Base-by-base conservation (phyloP, 768 basidiomycete species). In the Lentinus tigrinus region DNA sequence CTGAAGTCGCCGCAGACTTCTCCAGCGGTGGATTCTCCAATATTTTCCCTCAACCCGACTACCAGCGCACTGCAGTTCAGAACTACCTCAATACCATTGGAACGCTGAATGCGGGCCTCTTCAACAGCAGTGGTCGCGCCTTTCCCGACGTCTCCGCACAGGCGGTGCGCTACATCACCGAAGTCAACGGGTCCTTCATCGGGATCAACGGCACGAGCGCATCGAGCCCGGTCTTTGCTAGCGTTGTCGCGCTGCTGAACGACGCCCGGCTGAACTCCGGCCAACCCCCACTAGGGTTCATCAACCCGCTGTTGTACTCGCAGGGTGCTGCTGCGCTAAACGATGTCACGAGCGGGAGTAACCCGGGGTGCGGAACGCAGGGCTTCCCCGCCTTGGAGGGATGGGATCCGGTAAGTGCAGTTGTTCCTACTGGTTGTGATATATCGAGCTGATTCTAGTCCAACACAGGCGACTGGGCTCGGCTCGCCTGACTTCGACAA, bases 91-190 rank as follows among this genome's bases (percentile, higher is more conserved):
- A 64, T 16, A 57, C 56, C 21, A 63, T 76, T 50, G 71, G 69
- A 42, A 58, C 42, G 47, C 64, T 64, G 3, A 65, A 68, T 58
- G 34, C 38, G 0, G 74, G 74, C 19, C 58, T 63, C 23, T 76
- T 72, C 58, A 69, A 65, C 59, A 37, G 44, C 43, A 69, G 56
- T 65, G 77, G 77, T 27, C 79, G 80, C 42, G 78, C 63, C 0
- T 81, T 73, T 68, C 81, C 82, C 23, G 80, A 82, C 67, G 67
- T 81, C 46, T 67, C 77, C 27, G 77, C 81, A 4, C 66, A 70
- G 49, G 73, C 71, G 2, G 47, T 68, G 34, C 65, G 69, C 59
- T 70, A 70, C 51, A 57, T 63, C 58, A 68, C 72, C 47, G 54
- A 66, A 28, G 21, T 54, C 53, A 46, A 57, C 38, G 61, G 58